Conservation (phyloP, 1,284 basidiomycete genomes). For the Tausonia pullulans region DNA sequence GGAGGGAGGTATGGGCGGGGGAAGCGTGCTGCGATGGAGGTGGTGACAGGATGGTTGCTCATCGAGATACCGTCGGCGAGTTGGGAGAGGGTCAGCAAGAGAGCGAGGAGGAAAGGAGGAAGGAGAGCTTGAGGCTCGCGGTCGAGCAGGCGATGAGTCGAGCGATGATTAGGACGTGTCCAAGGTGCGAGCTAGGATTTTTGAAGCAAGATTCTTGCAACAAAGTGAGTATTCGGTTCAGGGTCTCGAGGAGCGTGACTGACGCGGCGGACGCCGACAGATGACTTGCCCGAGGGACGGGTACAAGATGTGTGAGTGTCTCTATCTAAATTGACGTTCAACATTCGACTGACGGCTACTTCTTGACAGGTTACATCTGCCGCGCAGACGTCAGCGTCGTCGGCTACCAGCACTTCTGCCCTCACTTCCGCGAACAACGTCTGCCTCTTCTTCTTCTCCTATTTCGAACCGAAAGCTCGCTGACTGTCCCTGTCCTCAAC, state of each 20-base stretch:
- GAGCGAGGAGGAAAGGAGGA: slow-evolving; percentile 7
- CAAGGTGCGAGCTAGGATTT: slow-evolving; percentile 14
- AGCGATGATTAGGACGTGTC: slow-evolving; percentile 13
- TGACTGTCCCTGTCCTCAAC: too few relatives aligned
- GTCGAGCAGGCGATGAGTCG: slow-evolving; percentile 14
- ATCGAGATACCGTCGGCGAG: neutral
- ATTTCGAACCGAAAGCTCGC: neutral
- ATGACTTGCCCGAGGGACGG: slow-evolving; percentile 16
- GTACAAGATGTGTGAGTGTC: slow-evolving; percentile 16
- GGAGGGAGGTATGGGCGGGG: slow-evolving; percentile 10
- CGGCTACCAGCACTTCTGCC: slow-evolving; percentile 17
- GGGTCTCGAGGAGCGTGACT: neutral
- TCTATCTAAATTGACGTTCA: too few relatives aligned
- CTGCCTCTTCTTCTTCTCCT: neutral
- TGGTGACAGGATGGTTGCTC: neutral
- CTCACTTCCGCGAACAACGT: slow-evolving; percentile 2
- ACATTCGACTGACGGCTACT: neutral
- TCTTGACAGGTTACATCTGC: slow-evolving; percentile 11
- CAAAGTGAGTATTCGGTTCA: slow-evolving; percentile 3
- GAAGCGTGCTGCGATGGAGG: neutral
- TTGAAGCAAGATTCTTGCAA: slow-evolving; percentile 14
- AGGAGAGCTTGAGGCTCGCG: slow-evolving; percentile 10
- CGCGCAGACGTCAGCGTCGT: slow-evolving; percentile 11
- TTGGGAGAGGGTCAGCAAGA: neutral
- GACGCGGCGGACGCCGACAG: neutral